These are phyloP conservation scores for Camelina hispida DNA, from an alignment of 345 rosid species.

Conservation along the genomic window DNA sequence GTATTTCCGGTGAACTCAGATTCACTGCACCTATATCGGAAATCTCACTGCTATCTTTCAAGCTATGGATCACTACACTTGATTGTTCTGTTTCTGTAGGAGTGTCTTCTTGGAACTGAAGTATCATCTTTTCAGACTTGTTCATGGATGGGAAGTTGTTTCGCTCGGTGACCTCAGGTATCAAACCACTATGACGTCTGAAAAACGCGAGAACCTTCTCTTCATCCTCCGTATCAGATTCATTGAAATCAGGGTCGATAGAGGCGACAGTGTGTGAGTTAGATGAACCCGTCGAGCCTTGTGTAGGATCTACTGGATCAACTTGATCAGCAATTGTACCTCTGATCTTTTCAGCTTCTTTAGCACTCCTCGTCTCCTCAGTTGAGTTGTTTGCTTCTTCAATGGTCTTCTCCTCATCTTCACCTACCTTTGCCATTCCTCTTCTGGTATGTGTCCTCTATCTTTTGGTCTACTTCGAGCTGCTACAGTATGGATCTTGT, in stretches of 20 bases:
- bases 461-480: conserved; percentile 10
- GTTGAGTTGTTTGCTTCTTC: conserved; percentile 31
- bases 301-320: conserved; percentile 7
- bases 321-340: neutral
- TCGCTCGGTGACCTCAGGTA: neutral
- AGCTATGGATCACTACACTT: neutral
- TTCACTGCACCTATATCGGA: neutral
- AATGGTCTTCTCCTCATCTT: conserved; percentile 24
- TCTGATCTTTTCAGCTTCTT: conserved; percentile 27
- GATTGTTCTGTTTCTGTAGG: conserved; percentile 27
- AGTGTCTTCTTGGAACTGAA: conserved; percentile 24
- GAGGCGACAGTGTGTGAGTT: neutral
- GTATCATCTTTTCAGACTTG: conserved; percentile 27
- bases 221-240: conserved; percentile 37
- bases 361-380: conserved; percentile 22
- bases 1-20: neutral
- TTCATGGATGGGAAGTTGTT: conserved; percentile 11
- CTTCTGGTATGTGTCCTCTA: conserved; percentile 1
- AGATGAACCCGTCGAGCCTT: conserved; percentile 23
- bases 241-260: conserved; percentile 16
- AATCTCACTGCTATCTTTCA: conserved; percentile 23
- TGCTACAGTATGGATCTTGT: conserved; percentile 13
- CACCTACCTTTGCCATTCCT: conserved; percentile 33
- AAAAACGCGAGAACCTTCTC: conserved; percentile 37
- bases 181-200: conserved; percentile 24